Base-by-base conservation (phyloP, 2,329 filamentous ascomycete species). In the Orbilia blumenaviensis region DNA sequence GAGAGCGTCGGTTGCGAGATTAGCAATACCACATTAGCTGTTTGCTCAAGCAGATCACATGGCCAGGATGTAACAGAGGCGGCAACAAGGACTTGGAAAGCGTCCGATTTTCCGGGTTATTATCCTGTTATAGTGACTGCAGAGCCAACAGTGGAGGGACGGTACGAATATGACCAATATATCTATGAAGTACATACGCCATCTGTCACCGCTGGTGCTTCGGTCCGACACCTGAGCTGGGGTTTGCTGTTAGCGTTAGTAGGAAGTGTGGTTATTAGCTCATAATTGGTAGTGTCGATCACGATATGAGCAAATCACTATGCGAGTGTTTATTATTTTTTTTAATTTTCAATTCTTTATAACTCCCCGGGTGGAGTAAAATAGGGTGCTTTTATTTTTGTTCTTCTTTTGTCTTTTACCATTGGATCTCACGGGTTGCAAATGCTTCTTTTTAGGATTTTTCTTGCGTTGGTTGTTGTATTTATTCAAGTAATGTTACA, bases 41-140 rank as follows among this genome's bases (percentile, higher is more conserved):
- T 64, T 3, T 76, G 72, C 25, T 76, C 64, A 7, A 76, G 48
- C 48, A 38, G 72, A 16, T 54, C 16, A n/a, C 72, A 76, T 32
- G 72, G 72, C 3, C 18, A 68, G 18, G 64, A 76, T 41, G 3
- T 62, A 2, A 32, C 46, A 10, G 16, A 36, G 25, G 72, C 63
- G 21, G 38, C 29, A 6, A 76, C 58, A 16, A 52, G 23, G 16
- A 76, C 72, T 2, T 68, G 66, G 56, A 48, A 52, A 16, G 54
- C 36, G 12, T 25, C 48, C 1, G 64, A 60, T 10, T 76, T 76
- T 27, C 64, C 72, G 14, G 72, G 72, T 6, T 69, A 64, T 44
- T 76, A 76, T 50, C 56, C 64, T 6, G 58, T 76, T 1, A 8
- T 69, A 9, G 50, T 76, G n/a, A 69, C 72, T 12, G 38, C 64